Percentiles rank a stretch among this genome's conserved stretches.
These are phyloP conservation scores for Kodamaea jinghongensis DNA, from an alignment of 805 yeast species.

Conservation along the genomic window DNA sequence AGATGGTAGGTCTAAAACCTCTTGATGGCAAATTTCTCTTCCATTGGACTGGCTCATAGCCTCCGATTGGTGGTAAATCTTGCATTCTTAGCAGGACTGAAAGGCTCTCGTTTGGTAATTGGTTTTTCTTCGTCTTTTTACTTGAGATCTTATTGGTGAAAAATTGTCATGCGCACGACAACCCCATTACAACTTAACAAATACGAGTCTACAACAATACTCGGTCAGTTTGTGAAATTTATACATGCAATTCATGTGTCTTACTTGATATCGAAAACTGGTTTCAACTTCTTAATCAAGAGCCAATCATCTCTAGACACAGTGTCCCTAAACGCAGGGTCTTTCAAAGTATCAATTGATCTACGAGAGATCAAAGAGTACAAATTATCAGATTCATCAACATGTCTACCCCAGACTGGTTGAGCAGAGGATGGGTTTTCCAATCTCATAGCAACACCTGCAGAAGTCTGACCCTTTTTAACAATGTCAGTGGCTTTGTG, in stretches of 20 bases:
- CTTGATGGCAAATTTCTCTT: conserved; percentile 81
- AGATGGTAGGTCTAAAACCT: conserved; percentile 77
- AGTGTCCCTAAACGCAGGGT: conserved; percentile 93
- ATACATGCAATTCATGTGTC: conserved; percentile 7
- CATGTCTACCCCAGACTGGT: conserved; percentile 99
- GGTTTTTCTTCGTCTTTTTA: conserved; percentile 8
- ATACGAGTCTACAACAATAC: background rate
- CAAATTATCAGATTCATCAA: conserved; percentile 85
- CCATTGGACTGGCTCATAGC: conserved; percentile 87
- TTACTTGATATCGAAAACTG: conserved; percentile 78
- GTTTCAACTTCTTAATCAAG: conserved; percentile 81
- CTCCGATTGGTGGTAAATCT: conserved; percentile 85
- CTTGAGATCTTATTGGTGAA: conserved; percentile 10
- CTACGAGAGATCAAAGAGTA: conserved; percentile 89
- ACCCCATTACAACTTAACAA: background rate
- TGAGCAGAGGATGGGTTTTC: conserved; percentile 90
- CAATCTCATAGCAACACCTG: conserved; percentile 98
- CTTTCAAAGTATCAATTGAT: conserved; percentile 95
- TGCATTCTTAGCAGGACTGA: conserved; percentile 40
- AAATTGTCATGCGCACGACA: conserved; percentile 7
- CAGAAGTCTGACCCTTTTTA: conserved; percentile 92
- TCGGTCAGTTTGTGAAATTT: background rate
- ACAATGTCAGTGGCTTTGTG: conserved; percentile 79
- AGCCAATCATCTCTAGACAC: conserved; percentile 97
- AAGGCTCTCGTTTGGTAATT: background rate